Percentiles rank a stretch among this genome's conserved stretches.
Conservation (phyloP, 2,329 filamentous ascomycete genomes). For the Paraconiothyrium sp. region DNA sequence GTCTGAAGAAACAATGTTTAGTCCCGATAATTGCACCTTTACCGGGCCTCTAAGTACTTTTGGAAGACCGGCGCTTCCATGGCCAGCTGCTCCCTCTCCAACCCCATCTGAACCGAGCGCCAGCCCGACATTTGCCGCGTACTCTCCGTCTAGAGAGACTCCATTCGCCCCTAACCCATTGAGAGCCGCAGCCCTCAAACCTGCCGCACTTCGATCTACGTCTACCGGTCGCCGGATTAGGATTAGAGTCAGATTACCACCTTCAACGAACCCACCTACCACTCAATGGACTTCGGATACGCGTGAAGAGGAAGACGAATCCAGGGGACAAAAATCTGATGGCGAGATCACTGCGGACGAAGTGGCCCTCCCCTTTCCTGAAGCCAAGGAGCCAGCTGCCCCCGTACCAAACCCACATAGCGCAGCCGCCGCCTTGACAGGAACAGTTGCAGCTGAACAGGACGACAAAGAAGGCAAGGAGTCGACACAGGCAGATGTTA, state of each 20-base stretch:
- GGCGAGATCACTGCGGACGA: too few relatives aligned
- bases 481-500: neutral
- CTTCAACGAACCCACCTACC: neutral
- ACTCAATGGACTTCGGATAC: neutral
- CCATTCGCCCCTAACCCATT: neutral
- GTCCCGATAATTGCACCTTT: neutral
- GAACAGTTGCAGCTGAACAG: slow-evolving; percentile 1
- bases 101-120: too few relatives aligned
- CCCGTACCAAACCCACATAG: neutral
- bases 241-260: neutral
- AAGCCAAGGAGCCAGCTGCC: neutral
- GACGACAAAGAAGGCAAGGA: neutral
- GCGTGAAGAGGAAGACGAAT: neutral
- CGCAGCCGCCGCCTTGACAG: too few relatives aligned
- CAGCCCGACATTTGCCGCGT: too few relatives aligned
- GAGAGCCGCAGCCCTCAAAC: too few relatives aligned
- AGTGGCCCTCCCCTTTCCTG: neutral
- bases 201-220: neutral
- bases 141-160: neutral
- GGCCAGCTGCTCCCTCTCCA: too few relatives aligned
- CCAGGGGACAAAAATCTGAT: too few relatives aligned
- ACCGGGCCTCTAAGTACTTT: too few relatives aligned
- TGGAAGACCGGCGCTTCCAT: neutral
- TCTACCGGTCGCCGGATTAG: neutral
- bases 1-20: neutral